A percentile compares a stretch with the other conserved stretches of the same genome.
Conservation (phyloP, 148 eudicot genomes). For the Heliamphora exappendiculata region DNA sequence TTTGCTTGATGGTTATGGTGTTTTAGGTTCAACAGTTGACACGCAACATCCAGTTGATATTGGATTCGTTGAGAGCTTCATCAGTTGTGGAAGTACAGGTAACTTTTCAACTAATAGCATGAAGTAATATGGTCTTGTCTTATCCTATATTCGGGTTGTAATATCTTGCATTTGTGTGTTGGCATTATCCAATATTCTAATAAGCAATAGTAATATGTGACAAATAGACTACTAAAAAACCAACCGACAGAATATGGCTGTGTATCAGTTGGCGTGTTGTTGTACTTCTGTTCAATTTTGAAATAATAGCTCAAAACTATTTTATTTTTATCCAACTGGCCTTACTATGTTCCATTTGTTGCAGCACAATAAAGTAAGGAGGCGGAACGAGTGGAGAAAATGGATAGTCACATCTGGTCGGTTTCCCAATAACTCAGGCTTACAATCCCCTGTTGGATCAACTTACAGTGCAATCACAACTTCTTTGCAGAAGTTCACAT, state of each 20-base stretch:
- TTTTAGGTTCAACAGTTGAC: slow-evolving; percentile 26
- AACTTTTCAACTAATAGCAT: background rate
- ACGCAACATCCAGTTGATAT: slow-evolving; percentile 21
- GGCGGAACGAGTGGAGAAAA: slow-evolving; percentile 38
- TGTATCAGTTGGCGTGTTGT: background rate
- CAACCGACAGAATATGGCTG: too few relatives aligned
- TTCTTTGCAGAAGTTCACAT: slow-evolving; percentile 16
- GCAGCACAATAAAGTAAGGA: slow-evolving; percentile 41
- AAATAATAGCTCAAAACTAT: background rate
- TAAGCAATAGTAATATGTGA: background rate
- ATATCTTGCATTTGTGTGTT: background rate
- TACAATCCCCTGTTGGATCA: slow-evolving; percentile 10
- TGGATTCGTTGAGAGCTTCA: slow-evolving; percentile 27
- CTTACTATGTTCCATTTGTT: slow-evolving; percentile 11
- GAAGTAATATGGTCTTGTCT: background rate
- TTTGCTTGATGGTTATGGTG: slow-evolving; percentile 6
- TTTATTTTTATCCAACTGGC: background rate
- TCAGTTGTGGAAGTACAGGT: slow-evolving; percentile 38
- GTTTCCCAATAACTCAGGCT: slow-evolving; percentile 9
- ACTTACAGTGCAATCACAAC: slow-evolving; percentile 7
- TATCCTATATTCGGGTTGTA: background rate
- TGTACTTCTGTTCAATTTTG: background rate
- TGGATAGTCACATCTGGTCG: slow-evolving; percentile 22
- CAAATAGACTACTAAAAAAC: too few relatives aligned
- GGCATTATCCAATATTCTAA: background rate